phyloP scores from a whole-genome alignment of 2,329 filamentous ascomycete species.

The Sphaerulina musiva region DNA sequence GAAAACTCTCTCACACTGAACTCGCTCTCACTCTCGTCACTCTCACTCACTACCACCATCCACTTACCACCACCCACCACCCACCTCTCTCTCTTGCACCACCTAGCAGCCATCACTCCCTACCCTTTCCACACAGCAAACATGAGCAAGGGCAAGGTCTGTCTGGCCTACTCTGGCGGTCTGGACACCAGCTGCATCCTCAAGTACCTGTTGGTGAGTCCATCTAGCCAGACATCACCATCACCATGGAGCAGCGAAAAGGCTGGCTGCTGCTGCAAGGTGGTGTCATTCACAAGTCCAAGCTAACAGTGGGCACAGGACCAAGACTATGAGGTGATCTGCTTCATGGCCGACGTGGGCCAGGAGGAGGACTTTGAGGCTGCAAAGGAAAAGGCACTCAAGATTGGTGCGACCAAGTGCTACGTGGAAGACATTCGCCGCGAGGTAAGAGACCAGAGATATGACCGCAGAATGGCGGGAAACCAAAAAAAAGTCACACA shows the following conservation, averaged over 20 bases:
- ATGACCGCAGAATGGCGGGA: no score
- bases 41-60: no score
- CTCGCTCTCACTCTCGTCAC: no score
- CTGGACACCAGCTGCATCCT: slow-evolving; percentile 55
- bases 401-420: slow-evolving; percentile 62
- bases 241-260: slow-evolving; percentile 24
- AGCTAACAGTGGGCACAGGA: slow-evolving; percentile 31
- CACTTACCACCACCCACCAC: no score
- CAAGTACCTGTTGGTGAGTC: slow-evolving; percentile 37
- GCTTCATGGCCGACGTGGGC: slow-evolving; percentile 62
- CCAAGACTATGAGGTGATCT: slow-evolving; percentile 56
- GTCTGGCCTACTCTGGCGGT: slow-evolving; percentile 49
- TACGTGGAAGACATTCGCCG: slow-evolving; percentile 58
- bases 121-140: background rate
- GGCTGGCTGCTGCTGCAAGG: background rate
- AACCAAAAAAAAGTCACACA: background rate
- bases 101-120: no score
- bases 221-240: background rate
- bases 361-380: slow-evolving; percentile 62
- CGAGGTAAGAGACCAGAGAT: slow-evolving; percentile 20
- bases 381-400: slow-evolving; percentile 65
- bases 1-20: no score
- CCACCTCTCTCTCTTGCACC: no score
- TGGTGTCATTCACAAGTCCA: background rate
- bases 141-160: slow-evolving; percentile 37